Conservation (phyloP, 257 asterid genomes). For the Rehmannia glutinosa region DNA sequence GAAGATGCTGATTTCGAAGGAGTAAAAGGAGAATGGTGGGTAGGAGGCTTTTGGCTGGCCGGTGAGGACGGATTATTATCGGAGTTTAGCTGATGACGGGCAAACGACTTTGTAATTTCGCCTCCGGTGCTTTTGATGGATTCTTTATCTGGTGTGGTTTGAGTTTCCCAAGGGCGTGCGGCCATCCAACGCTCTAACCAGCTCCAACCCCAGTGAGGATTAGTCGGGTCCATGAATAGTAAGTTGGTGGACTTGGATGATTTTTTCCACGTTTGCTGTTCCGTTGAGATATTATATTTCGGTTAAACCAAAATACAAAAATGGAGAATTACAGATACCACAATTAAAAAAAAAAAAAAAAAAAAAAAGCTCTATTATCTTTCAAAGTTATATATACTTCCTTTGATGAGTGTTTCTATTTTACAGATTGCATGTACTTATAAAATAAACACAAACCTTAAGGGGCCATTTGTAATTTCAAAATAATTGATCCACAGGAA, state of each 20-base stretch:
- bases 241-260: slow-evolving; percentile 63
- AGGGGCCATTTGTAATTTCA: too few relatives aligned
- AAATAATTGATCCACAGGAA: too few relatives aligned
- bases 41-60: slow-evolving; percentile 42
- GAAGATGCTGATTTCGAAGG: slow-evolving; percentile 37
- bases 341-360: not conserved
- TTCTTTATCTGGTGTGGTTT: slow-evolving; percentile 46
- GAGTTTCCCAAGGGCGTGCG: slow-evolving; percentile 63
- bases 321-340: not conserved
- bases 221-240: slow-evolving; percentile 90
- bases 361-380: too few relatives aligned
- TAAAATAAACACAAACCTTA: too few relatives aligned
- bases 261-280: slow-evolving; percentile 93
- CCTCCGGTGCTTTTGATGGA: slow-evolving; percentile 51
- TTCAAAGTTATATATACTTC: too few relatives aligned
- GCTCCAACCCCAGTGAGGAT: slow-evolving; percentile 99
- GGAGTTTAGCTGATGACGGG: slow-evolving; percentile 80
- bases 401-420: too few relatives aligned
- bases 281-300: not conserved
- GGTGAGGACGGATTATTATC: slow-evolving; percentile 56
- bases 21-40: slow-evolving; percentile 14
- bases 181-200: slow-evolving; percentile 97
- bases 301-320: not conserved
- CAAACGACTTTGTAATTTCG: slow-evolving; percentile 78
- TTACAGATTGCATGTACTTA: too few relatives aligned